Percentiles rank a stretch among this genome's conserved stretches.
Conservation (phyloP, 2,329 filamentous ascomycete genomes). For the Rutstroemia sp. region DNA sequence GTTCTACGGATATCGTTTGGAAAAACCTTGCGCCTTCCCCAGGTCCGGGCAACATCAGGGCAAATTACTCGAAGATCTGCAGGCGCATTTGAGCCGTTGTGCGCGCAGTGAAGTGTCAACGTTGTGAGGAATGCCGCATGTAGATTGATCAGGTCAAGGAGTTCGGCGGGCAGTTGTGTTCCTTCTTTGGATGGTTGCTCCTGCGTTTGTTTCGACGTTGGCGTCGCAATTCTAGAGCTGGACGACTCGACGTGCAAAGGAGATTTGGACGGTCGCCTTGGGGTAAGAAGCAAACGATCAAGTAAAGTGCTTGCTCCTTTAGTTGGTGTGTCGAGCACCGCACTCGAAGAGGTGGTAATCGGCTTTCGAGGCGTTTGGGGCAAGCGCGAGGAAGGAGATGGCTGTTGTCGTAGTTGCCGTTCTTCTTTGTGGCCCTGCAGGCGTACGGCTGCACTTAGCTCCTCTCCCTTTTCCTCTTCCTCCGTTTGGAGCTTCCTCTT, state of each 20-base stretch:
- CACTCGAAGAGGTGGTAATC: constrained; percentile 10
- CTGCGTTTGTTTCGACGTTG: constrained; percentile 8
- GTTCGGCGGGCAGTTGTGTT: constrained; percentile 39
- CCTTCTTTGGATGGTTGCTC: neutral
- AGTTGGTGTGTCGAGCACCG: constrained; percentile 24
- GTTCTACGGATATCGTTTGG: constrained; percentile 59
- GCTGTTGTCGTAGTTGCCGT: constrained; percentile 12
- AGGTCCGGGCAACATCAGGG: constrained; percentile 57
- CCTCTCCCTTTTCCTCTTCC: constrained; percentile 12
- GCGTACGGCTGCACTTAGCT: too few relatives aligned
- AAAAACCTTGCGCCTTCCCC: constrained; percentile 63
- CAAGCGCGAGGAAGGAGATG: constrained; percentile 2
- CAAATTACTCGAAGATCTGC: constrained; percentile 56
- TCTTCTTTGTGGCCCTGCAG: constrained; percentile 7
- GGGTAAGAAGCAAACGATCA: constrained; percentile 24
- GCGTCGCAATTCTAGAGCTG: constrained; percentile 12
- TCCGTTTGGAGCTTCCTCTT: constrained; percentile 25
- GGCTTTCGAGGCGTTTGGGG: constrained; percentile 25
- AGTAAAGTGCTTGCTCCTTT: constrained; percentile 26
- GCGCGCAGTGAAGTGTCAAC: constrained; percentile 59
- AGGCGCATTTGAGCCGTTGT: constrained; percentile 56
- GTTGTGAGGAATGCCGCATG: constrained; percentile 63
- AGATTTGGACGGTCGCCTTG: constrained; percentile 19
- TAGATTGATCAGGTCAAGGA: constrained; percentile 54
- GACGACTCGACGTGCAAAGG: constrained; percentile 12